A percentile compares a stretch with the other conserved stretches of the same genome.
Evolutionary conservation across 225 moss, liverwort and hornwort species (phyloP).

Genomic region (Climacium dendroides): DNA sequence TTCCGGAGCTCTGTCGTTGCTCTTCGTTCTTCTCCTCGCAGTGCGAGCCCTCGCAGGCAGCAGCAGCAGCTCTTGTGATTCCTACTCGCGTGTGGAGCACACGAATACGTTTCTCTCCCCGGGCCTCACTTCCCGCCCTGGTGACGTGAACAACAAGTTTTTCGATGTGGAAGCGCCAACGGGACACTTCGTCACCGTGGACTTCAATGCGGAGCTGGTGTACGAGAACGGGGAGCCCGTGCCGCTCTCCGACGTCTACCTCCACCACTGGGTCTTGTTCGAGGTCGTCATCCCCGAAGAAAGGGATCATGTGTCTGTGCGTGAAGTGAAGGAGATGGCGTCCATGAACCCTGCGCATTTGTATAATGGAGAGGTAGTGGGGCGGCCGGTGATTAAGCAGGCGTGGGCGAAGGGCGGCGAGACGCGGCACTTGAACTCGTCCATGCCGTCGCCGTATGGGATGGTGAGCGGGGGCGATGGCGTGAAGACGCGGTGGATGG

Average conservation of each 20-base stretch:
- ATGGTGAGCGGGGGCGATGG: conserved; percentile 5
- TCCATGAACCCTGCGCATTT: neutral
- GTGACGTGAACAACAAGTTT: conserved; percentile 16
- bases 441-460: conserved; percentile 21
- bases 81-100: neutral
- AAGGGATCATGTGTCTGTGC: neutral
- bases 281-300: neutral
- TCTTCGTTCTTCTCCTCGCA: neutral
- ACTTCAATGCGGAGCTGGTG: conserved; percentile 36
- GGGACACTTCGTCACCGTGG: conserved; percentile 10
- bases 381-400: neutral
- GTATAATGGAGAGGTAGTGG: neutral
- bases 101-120: conserved; percentile 4
- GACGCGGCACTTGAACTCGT: conserved; percentile 19
- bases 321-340: neutral
- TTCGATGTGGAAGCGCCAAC: neutral
- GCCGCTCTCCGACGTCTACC: conserved; percentile 24
- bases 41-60: neutral
- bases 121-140: neutral
- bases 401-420: conserved; percentile 28
- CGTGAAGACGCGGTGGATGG: neutral
- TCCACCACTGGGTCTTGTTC: conserved; percentile 32
- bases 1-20: neutral
- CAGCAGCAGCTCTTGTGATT: neutral
- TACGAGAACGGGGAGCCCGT: conserved; percentile 27